These are phyloP conservation scores for Amyloporia xantha DNA, from an alignment of 768 basidiomycete species.

Conservation along the genomic window DNA sequence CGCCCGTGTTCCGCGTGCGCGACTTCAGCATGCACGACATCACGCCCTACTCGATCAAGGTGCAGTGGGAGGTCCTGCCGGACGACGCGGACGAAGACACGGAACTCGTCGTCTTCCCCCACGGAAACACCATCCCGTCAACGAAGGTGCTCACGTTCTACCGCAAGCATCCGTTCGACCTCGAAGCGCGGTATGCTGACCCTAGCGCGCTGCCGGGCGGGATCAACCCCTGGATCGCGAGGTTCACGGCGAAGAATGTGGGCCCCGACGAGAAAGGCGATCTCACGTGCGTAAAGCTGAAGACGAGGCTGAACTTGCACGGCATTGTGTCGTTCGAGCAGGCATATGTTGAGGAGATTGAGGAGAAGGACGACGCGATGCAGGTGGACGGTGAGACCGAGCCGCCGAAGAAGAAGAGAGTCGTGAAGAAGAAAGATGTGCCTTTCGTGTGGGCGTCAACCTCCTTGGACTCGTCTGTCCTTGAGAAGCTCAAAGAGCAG, in stretches of 20 bases:
- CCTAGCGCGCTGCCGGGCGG: slow-evolving; percentile 63
- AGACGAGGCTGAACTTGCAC: slow-evolving; percentile 81
- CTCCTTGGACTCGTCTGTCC: slow-evolving; percentile 52
- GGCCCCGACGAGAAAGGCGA: slow-evolving; percentile 64
- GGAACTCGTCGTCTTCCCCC: slow-evolving; percentile 86
- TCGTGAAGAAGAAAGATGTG: slow-evolving; percentile 78
- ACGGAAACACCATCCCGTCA: slow-evolving; percentile 79
- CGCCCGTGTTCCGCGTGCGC: slow-evolving; percentile 95
- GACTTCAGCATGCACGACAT: slow-evolving; percentile 90
- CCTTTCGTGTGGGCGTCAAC: slow-evolving; percentile 60
- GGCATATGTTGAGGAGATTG: slow-evolving; percentile 78
- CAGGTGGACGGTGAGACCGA: slow-evolving; percentile 40
- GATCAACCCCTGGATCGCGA: slow-evolving; percentile 81
- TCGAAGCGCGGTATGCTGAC: slow-evolving; percentile 82
- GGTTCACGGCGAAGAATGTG: slow-evolving; percentile 79
- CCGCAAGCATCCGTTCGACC: slow-evolving; percentile 80
- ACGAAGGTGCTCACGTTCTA: slow-evolving; percentile 96
- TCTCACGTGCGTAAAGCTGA: slow-evolving; percentile 79
- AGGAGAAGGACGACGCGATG: slow-evolving; percentile 73
- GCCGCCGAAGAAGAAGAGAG: slow-evolving; percentile 78
- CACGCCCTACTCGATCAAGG: slow-evolving; percentile 82
- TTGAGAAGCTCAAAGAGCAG: slow-evolving; percentile 68
- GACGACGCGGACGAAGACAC: slow-evolving; percentile 84
- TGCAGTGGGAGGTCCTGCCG: slow-evolving; percentile 74
- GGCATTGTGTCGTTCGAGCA: slow-evolving; percentile 83